Evolutionary conservation across 345 rosid species (phyloP).

Genomic region (Eucalyptus pauciflora): DNA sequence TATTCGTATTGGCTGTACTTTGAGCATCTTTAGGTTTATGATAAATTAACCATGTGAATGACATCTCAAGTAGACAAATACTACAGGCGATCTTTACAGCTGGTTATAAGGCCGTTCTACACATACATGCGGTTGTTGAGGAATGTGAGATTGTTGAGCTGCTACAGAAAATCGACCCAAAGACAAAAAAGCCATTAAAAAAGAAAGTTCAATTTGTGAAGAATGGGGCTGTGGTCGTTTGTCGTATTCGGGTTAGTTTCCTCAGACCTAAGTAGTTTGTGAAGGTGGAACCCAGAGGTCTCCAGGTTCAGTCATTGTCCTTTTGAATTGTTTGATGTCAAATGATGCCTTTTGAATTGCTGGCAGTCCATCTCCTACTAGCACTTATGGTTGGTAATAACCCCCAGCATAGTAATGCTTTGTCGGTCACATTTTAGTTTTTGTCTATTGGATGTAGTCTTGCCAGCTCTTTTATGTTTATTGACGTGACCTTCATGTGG

Average conservation of each 20-base stretch:
- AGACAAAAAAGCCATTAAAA: constrained; percentile 78
- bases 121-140: constrained; percentile 86
- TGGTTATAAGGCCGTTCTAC: constrained; percentile 92
- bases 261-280: not conserved
- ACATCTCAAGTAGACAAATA: not conserved
- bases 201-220: constrained; percentile 89
- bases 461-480: not conserved
- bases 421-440: not conserved
- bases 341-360: not conserved
- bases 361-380: not conserved
- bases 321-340: not conserved
- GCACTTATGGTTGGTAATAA: not conserved
- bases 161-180: constrained; percentile 68
- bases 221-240: constrained; percentile 64
- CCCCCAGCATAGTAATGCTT: not conserved
- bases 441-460: not conserved
- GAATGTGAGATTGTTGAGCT: constrained; percentile 89
- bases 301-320: not conserved
- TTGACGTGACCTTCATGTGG: not conserved
- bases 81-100: constrained; percentile 90
- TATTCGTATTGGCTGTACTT: not conserved
- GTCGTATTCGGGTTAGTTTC: constrained; percentile 64
- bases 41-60: not conserved
- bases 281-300: not conserved
- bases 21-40: not conserved